A percentile compares a stretch with the other conserved stretches of the same genome.
Evolutionary conservation across 2,329 filamentous ascomycete genomes (phyloP).

Genomic region (Periconia digitata): DNA sequence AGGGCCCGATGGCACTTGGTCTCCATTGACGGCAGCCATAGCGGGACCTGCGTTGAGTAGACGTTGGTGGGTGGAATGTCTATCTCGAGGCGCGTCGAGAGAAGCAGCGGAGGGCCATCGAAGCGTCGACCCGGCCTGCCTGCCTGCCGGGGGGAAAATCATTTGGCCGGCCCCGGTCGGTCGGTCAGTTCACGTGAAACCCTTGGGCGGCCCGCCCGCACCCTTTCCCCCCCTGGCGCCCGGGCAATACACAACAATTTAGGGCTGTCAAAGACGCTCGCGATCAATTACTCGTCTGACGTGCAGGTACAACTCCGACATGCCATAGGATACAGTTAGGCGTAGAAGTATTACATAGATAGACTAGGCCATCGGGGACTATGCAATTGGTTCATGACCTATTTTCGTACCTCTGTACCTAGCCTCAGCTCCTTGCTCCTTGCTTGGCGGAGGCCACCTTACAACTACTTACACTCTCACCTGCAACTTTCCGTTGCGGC

Average conservation of each 20-base stretch:
- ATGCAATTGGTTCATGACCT: neutral
- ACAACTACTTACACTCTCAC: no score
- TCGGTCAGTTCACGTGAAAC: conserved; percentile 7
- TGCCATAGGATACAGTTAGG: neutral
- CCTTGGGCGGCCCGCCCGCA: no score
- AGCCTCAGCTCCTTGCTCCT: conserved; percentile 13
- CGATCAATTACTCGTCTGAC: neutral
- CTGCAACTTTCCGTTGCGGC: conserved; percentile 7
- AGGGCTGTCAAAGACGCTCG: no score
- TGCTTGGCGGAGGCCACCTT: conserved; percentile 13
- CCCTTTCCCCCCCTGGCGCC: no score
- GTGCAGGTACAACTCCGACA: neutral
- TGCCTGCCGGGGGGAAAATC: neutral
- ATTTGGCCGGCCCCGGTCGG: neutral
- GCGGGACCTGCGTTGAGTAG: conserved; percentile 8
- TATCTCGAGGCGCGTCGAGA: conserved; percentile 5
- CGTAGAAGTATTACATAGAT: neutral
- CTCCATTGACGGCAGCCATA: conserved; percentile 36
- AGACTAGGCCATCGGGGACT: neutral
- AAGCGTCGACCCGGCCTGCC: conserved; percentile 6
- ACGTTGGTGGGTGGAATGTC: conserved; percentile 1
- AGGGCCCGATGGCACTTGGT: conserved; percentile 11
- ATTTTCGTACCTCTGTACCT: conserved; percentile 1
- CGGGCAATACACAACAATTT: no score
- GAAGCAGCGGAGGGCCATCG: neutral